These are phyloP conservation scores for Euphrasia confusa DNA, from an alignment of 257 asterid species.

Conservation along the genomic window DNA sequence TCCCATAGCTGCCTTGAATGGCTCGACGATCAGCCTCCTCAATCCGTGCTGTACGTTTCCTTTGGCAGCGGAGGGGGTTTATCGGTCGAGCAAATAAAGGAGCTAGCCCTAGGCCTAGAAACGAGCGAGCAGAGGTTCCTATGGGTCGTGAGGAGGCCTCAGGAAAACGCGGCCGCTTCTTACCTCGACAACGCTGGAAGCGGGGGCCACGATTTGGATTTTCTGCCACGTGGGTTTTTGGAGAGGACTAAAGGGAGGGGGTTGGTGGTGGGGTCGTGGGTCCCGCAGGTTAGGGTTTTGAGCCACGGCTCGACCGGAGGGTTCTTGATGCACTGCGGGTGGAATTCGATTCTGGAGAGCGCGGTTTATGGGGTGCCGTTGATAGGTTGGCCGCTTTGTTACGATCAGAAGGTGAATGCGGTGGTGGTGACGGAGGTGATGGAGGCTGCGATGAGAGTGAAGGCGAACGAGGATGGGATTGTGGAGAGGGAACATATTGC, in stretches of 20 bases:
- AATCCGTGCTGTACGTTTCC: conserved; percentile 32
- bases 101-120: conserved; percentile 35
- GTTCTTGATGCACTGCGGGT: conserved; percentile 9
- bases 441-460: conserved; percentile 16
- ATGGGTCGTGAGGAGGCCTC: conserved; percentile 35
- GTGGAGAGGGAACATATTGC: conserved; percentile 19
- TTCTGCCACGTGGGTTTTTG: conserved; percentile 21
- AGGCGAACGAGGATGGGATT: conserved; percentile 17
- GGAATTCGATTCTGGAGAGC: conserved; percentile 24
- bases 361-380: conserved; percentile 12
- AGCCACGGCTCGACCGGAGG: conserved; percentile 23
- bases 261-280: conserved; percentile 24
- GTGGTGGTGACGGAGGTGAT: conserved; percentile 20
- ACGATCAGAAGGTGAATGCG: conserved; percentile 27
- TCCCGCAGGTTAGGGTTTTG: conserved; percentile 21
- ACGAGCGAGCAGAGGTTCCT: conserved; percentile 35
- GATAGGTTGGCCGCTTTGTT: conserved; percentile 22
- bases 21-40: conserved; percentile 34
- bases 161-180: not conserved
- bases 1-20: conserved; percentile 21
- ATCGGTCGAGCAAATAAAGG: conserved; percentile 25
- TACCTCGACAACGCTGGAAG: too few species aligned
- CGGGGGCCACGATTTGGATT: conserved; percentile 5
- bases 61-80: conserved; percentile 41
- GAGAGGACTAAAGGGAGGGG: conserved; percentile 24